These are phyloP conservation scores for Begonia peltatifolia DNA, from an alignment of 306 rosid species.

Conservation along the genomic window DNA sequence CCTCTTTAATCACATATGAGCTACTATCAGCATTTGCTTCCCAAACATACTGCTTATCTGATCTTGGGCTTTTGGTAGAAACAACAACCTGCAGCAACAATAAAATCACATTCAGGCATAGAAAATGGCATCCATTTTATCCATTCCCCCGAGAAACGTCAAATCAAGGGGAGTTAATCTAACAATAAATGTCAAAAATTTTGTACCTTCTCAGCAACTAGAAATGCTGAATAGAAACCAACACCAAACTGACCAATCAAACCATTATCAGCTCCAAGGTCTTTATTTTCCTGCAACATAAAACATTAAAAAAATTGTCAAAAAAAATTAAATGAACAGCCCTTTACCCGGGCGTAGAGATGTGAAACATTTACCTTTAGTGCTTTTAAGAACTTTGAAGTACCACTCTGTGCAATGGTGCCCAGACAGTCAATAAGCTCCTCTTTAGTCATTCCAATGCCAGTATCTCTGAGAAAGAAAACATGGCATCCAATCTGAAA, in stretches of 20 bases:
- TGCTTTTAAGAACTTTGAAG: slow-evolving; percentile 86
- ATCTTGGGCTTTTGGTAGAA: slow-evolving; percentile 88
- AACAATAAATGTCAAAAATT: not conserved
- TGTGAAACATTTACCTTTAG: slow-evolving; percentile 40
- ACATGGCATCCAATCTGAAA: too few relatives aligned
- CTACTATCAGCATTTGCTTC: slow-evolving; percentile 84
- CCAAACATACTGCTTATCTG: slow-evolving; percentile 87
- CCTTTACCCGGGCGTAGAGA: not conserved
- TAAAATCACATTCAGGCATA: slow-evolving; percentile 2
- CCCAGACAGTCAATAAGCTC: slow-evolving; percentile 95
- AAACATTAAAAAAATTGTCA: not conserved
- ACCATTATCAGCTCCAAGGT: slow-evolving; percentile 72
- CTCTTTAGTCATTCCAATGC: slow-evolving; percentile 94
- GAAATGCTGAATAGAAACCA: slow-evolving; percentile 95
- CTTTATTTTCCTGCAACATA: slow-evolving; percentile 65
- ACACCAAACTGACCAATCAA: slow-evolving; percentile 98
- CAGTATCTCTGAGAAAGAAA: slow-evolving; percentile 53
- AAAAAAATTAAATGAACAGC: not conserved
- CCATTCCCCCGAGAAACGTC: too few relatives aligned
- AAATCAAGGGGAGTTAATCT: too few relatives aligned
- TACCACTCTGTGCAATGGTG: slow-evolving; percentile 99
- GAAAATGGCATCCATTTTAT: slow-evolving; percentile 1
- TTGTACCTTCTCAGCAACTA: slow-evolving; percentile 82
- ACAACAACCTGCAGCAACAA: slow-evolving; percentile 44
- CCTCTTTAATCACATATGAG: slow-evolving; percentile 80